Conservation (phyloP, 257 asterid species). For the Lycium ferocissimum region DNA sequence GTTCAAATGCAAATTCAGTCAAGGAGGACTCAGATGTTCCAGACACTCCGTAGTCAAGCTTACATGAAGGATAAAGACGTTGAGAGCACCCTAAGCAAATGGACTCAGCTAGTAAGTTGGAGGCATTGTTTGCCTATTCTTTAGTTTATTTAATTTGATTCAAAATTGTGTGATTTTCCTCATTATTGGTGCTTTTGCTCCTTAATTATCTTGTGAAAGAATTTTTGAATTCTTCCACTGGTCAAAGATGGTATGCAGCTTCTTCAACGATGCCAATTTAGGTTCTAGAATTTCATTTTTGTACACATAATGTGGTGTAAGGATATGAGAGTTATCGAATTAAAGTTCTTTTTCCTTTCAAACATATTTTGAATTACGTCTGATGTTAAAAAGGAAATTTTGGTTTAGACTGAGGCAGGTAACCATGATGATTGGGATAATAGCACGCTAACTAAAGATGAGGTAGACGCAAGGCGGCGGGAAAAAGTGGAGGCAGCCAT, state of each 20-base stretch:
- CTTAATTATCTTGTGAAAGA: constrained; percentile 22
- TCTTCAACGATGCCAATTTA: constrained; percentile 12
- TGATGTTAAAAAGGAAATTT: not conserved
- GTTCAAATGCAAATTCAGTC: constrained; percentile 91
- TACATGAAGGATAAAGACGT: constrained; percentile 54
- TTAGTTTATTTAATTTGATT: constrained; percentile 1
- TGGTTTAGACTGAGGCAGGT: constrained; percentile 64
- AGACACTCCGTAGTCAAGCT: constrained; percentile 53
- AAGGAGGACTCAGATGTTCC: constrained; percentile 79
- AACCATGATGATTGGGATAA: constrained; percentile 78
- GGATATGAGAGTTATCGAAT: not conserved
- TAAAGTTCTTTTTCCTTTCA: not conserved
- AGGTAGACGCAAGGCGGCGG: constrained; percentile 66
- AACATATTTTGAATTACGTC: constrained; percentile 1
- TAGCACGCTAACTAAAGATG: constrained; percentile 81
- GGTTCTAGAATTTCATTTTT: not conserved
- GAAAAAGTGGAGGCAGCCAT: constrained; percentile 83
- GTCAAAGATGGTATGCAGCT: constrained; percentile 21
- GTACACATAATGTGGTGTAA: not conserved
- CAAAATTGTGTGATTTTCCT: not conserved
- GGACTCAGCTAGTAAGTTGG: constrained; percentile 63
- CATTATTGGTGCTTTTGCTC: constrained; percentile 16
- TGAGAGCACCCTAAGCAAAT: constrained; percentile 71
- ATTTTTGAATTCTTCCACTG: not conserved
- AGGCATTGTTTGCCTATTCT: not conserved